phyloP scores from a whole-genome alignment of 768 basidiomycete genomes.

The Leccinum broughii region DNA sequence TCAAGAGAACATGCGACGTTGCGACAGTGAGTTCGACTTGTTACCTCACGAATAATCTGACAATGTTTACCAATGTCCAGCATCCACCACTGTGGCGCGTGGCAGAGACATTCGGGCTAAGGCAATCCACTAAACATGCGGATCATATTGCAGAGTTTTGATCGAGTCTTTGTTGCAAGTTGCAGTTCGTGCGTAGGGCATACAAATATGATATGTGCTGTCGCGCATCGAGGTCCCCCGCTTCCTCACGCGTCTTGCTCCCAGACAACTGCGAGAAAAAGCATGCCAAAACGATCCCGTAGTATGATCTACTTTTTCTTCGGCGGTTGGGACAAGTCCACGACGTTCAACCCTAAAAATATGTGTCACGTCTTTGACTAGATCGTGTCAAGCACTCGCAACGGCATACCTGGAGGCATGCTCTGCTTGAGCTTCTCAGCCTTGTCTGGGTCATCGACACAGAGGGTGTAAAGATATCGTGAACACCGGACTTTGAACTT shows the following conservation, averaged over 20 bases:
- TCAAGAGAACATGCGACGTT: not conserved
- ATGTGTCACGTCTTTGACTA: not conserved
- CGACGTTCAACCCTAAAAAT: conserved; percentile 64
- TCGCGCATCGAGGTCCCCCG: conserved; percentile 6
- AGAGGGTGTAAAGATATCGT: conserved; percentile 96
- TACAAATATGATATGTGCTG: conserved; percentile 18
- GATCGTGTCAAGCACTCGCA: not conserved
- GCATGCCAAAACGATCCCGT: conserved; percentile 6
- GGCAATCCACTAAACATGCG: not conserved
- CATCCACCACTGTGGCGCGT: not conserved
- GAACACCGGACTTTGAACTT: conserved; percentile 99
- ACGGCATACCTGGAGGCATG: conserved; percentile 84
- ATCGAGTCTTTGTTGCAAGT: conserved; percentile 18
- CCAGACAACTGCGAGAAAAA: conserved; percentile 2
- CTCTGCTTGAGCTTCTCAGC: conserved; percentile 96
- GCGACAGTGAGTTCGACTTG: not conserved
- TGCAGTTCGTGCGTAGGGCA: conserved; percentile 18
- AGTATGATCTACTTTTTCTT: conserved; percentile 69
- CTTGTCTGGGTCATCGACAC: conserved; percentile 94
- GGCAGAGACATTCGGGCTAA: not conserved
- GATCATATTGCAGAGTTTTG: conserved; percentile 2
- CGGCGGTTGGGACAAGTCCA: conserved; percentile 58
- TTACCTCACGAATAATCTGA: not conserved
- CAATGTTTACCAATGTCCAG: not conserved
- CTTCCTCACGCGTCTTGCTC: conserved; percentile 2